Evolutionary conservation across 768 basidiomycete genomes (phyloP), one percentile per base, ranked within the genome.

Genomic region (Psilocybe subaeruginosa): DNA sequence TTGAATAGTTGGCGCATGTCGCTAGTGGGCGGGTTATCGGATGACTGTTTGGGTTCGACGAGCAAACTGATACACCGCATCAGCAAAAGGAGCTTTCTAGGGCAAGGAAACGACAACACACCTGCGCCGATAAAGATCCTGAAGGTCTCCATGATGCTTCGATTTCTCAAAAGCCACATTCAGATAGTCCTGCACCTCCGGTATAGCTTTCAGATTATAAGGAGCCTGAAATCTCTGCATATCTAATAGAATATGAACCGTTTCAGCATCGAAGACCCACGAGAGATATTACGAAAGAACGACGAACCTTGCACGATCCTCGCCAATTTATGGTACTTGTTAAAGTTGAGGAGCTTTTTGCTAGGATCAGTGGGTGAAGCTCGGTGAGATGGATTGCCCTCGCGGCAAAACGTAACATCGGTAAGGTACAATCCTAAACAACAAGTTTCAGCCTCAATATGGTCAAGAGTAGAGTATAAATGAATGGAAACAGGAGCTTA

Each of bases 341-440:
- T 97, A 70, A 97, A 95, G 75, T 99, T 99, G 72, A 99, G 82
- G 41, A 99, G 77, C 67, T 88, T 91, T 75, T 92, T 89, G 60
- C 83, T 83, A 1, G 90, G 80, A 56, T 87, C 87, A 59, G 85
- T 73, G 0, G 95, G 92, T 4, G 95, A 92, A 14, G 87, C 84
- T 65, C 97, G 85, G 67, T 90, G 81, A 12, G 92, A 90, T 14
- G 93, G 90, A 72, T 98, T 98, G 17, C 97, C 97, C 69, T 98
- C 97, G 43, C 92, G 87, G 71, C 94, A 97, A 75, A 99, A 99
- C 5, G 95, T 98, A 61, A 97, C 83, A 73, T 96, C 95, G 8
- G 95, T 95, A 63, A 96, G 78, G 73, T 95, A 95, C 37, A 94
- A 79, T 52, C 91, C 92, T 92, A 61, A 35, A 35, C 7, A 35